These are phyloP conservation scores for Emergomyces orientalis DNA, from an alignment of 2,329 filamentous ascomycete genomes.

Conservation along the genomic window DNA sequence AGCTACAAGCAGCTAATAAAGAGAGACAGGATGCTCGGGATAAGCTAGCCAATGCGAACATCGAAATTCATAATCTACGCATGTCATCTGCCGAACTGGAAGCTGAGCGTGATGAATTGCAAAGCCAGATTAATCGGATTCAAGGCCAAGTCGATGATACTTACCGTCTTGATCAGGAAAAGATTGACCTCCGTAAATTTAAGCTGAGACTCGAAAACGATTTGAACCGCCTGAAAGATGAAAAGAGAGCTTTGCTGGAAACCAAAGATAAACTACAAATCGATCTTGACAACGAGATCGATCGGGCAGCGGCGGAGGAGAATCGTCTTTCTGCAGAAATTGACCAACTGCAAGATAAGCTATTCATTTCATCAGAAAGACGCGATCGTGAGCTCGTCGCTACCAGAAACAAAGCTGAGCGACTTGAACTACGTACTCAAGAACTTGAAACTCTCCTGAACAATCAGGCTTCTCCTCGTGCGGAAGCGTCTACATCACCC, in stretches of 20 bases:
- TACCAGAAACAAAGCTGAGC: slow-evolving; percentile 53
- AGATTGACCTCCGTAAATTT: slow-evolving; percentile 57
- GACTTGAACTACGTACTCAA: slow-evolving; percentile 50
- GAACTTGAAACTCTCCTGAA: slow-evolving; percentile 46
- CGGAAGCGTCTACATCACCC: slow-evolving; percentile 25
- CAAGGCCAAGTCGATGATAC: slow-evolving; percentile 50
- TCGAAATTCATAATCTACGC: slow-evolving; percentile 52
- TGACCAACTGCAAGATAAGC: slow-evolving; percentile 44
- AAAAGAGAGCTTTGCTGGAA: slow-evolving; percentile 49
- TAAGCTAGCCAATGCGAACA: slow-evolving; percentile 49
- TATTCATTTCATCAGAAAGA: slow-evolving; percentile 32
- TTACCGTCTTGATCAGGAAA: slow-evolving; percentile 57
- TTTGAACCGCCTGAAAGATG: slow-evolving; percentile 54
- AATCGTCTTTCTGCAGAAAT: slow-evolving; percentile 46
- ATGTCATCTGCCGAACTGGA: slow-evolving; percentile 49
- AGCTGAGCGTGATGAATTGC: slow-evolving; percentile 58
- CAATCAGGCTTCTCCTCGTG: slow-evolving; percentile 37
- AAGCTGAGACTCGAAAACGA: slow-evolving; percentile 61
- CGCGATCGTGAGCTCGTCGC: slow-evolving; percentile 41
- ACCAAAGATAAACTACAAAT: slow-evolving; percentile 52
- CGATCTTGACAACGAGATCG: slow-evolving; percentile 57
- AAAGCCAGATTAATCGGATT: slow-evolving; percentile 49
- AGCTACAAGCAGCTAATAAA: slow-evolving; percentile 47
- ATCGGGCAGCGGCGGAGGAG: slow-evolving; percentile 57
- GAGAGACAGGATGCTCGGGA: slow-evolving; percentile 58